phyloP scores from a whole-genome alignment of 1,284 basidiomycete genomes.

The Neolentinus lepideus region DNA sequence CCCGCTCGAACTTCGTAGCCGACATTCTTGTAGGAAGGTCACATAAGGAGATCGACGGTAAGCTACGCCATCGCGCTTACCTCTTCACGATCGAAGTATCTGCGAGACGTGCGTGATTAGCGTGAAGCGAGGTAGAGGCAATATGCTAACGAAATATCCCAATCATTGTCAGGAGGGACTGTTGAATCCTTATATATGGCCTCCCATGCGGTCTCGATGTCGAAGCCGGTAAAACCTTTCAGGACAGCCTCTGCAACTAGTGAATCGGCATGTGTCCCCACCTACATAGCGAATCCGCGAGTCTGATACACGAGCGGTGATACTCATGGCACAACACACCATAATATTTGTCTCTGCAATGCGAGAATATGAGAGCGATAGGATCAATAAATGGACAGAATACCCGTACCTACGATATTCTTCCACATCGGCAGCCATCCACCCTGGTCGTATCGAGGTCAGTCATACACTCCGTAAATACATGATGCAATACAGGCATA shows the following conservation, averaged over 20 bases:
- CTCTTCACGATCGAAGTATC: conserved; percentile 73
- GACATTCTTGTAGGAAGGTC: conserved; percentile 41
- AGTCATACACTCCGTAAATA: background rate
- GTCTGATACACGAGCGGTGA: too few species aligned
- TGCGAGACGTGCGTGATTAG: conserved; percentile 14
- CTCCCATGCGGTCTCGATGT: conserved; percentile 61
- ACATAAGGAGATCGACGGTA: too few species aligned
- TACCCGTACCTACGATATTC: conserved; percentile 59
- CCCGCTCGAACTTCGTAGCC: conserved; percentile 81
- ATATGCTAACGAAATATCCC: conserved; percentile 39
- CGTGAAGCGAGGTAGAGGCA: background rate
- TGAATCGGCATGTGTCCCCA: conserved; percentile 76
- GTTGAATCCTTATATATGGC: conserved; percentile 75
- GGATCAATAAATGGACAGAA: background rate
- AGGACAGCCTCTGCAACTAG: conserved; percentile 73
- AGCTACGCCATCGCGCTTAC: conserved; percentile 20
- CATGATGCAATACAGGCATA: conserved; percentile 13
- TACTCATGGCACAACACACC: conserved; percentile 24
- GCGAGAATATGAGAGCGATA: background rate
- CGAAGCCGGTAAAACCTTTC: conserved; percentile 58
- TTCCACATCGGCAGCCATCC: conserved; percentile 92
- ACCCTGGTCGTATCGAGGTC: conserved; percentile 33
- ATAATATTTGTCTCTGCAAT: conserved; percentile 66
- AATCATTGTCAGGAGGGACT: conserved; percentile 59
- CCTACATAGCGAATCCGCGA: conserved; percentile 30